Evolutionary conservation across 495 filamentous ascomycete genomes (phyloP).

Genomic region (Aspergillus asperescens): DNA sequence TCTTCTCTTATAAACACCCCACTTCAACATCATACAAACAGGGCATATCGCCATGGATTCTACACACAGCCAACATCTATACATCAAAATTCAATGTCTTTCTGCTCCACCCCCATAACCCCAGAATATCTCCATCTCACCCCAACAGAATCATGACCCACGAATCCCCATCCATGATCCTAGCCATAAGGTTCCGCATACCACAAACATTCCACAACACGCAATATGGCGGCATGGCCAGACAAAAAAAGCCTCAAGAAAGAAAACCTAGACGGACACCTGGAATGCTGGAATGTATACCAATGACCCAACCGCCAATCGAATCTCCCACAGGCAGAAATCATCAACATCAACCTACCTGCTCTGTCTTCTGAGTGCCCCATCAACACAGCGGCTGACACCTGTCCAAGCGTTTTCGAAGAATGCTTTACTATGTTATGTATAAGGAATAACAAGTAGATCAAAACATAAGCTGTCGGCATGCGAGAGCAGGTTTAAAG

Average conservation of each 20-base stretch:
- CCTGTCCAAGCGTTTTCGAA: neutral
- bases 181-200: neutral
- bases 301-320: neutral
- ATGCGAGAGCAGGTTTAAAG: neutral
- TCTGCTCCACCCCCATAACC: too few relatives aligned
- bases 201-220: constrained; percentile 2
- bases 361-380: too few relatives aligned
- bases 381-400: neutral
- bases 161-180: neutral
- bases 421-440: neutral
- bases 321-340: too few relatives aligned
- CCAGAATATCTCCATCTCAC: too few relatives aligned
- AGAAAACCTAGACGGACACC: neutral
- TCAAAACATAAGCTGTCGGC: neutral
- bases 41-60: too few relatives aligned
- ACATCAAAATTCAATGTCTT: too few relatives aligned
- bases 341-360: too few relatives aligned
- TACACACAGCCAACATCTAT: too few relatives aligned
- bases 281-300: neutral
- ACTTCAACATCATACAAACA: too few relatives aligned
- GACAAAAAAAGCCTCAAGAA: neutral
- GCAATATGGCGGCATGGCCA: too few relatives aligned
- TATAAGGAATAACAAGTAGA: neutral
- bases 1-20: too few relatives aligned
- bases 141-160: too few relatives aligned